A percentile compares a stretch with the other conserved stretches of the same genome.
phyloP scores from a whole-genome alignment of 2,329 filamentous ascomycete genomes.

The Calonectria multiphialidica region DNA sequence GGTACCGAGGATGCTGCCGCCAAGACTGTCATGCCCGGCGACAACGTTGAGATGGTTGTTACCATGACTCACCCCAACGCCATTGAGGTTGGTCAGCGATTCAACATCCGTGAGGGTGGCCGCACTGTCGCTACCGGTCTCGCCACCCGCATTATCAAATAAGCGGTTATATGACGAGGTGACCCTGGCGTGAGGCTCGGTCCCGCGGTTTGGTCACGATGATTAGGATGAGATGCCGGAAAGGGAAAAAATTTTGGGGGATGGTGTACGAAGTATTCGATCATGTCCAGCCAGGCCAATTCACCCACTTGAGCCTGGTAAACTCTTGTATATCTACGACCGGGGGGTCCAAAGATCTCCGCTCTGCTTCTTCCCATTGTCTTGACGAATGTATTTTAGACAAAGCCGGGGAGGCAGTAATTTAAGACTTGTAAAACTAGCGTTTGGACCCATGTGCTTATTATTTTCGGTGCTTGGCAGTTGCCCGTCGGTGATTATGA shows the following conservation, averaged over 20 bases:
- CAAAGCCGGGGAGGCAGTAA: conserved; percentile 46
- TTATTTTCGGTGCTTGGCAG: not conserved
- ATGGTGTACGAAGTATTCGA: conserved; percentile 42
- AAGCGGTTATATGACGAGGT: conserved; percentile 46
- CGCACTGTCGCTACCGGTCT: conserved; percentile 88
- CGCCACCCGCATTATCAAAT: conserved; percentile 78
- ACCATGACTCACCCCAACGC: conserved; percentile 88
- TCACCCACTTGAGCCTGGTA: conserved; percentile 44
- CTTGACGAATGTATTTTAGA: conserved; percentile 52
- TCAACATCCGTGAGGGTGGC: conserved; percentile 98
- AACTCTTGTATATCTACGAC: conserved; percentile 54
- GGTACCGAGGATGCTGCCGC: conserved; percentile 76
- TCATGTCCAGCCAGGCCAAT: conserved; percentile 44
- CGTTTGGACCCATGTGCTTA: not conserved
- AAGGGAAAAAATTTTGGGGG: conserved; percentile 33
- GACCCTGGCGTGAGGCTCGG: not conserved
- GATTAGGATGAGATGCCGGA: not conserved
- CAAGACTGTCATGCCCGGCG: conserved; percentile 96
- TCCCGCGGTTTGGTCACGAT: not conserved
- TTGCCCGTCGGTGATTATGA: not conserved
- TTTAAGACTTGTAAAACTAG: conserved; percentile 45
- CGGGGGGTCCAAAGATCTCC: conserved; percentile 53
- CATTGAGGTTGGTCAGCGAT: conserved; percentile 90
- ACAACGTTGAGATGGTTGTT: conserved; percentile 98
- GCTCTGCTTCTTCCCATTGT: conserved; percentile 56